Evolutionary conservation across 768 basidiomycete genomes (phyloP).

Genomic region (Auriscalpium vulgare): DNA sequence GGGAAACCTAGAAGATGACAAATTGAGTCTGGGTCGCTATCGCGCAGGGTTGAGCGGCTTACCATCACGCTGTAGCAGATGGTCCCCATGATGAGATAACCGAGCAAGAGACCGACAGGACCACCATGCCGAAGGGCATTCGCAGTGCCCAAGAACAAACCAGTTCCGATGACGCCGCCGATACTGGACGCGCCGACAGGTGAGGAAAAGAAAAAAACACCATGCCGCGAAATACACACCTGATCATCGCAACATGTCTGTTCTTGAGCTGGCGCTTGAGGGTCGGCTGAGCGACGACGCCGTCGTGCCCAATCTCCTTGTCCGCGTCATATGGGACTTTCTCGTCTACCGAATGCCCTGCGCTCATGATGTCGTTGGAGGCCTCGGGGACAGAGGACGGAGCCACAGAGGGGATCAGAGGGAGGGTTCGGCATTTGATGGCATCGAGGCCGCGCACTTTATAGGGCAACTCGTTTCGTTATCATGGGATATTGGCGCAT

Average conservation of each 20-base stretch:
- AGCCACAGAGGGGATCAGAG: neutral
- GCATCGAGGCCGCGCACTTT: neutral
- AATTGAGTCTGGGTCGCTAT: neutral
- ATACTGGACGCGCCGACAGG: conserved; percentile 17
- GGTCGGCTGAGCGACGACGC: neutral
- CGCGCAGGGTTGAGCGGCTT: conserved; percentile 5
- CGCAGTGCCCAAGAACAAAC: conserved; percentile 36
- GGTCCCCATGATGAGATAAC: conserved; percentile 56
- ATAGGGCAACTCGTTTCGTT: neutral
- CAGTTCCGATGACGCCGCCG: conserved; percentile 38
- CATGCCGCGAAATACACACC: conserved; percentile 27
- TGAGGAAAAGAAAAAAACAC: neutral
- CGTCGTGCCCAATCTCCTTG: neutral
- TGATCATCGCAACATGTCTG: conserved; percentile 79
- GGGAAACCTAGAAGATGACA: conserved; percentile 38
- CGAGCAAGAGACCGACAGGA: conserved; percentile 68
- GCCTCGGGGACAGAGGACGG: neutral
- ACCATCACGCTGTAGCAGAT: conserved; percentile 73
- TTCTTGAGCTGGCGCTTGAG: conserved; percentile 34
- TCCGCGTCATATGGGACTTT: neutral
- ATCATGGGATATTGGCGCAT: too few relatives aligned
- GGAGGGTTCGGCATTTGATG: neutral
- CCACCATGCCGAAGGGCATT: conserved; percentile 46
- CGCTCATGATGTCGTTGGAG: neutral
- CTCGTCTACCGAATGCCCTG: neutral